Base-by-base conservation (phyloP, 192 early-diverging fungal genomes). In the Gryganskiella cystojenkinii region DNA sequence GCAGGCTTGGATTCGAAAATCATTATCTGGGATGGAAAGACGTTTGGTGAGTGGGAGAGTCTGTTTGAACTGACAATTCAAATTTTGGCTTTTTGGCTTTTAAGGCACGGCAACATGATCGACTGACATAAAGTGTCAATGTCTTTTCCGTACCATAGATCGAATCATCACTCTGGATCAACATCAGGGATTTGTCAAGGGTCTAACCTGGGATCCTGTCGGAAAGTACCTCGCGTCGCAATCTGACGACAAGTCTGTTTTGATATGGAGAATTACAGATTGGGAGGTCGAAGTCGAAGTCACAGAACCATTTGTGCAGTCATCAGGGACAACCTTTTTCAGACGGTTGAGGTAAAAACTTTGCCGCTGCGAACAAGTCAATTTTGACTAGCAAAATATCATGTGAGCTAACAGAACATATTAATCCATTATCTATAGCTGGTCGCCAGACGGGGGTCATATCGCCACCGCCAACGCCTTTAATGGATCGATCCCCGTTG, bases 361-460 rank as follows among this genome's bases (percentile, higher is more conserved):
- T 47, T 11, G 19, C 34, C 31, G 8, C 42, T 8, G 4, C 17
- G 7, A n/a, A n/a, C 15, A 22, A 14, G 11, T 20, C 22, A 13
- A 25, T 37, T 66, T 3, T n/a, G 0, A 19, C 27, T 24, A 2
- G 19, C 22, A 6, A 17, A 6, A n/a, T 7, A 1, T 19, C 3
- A 19, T 45, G 7, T 42, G 28, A 22, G 40, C 7, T 35, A 31
- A 2, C 35, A 9, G 7, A 33, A 52, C 22, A n/a, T 30, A 6
- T 56, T n/a, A 24, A 51, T 15, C 22, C n/a, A 31, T 14, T 11
- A 47, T 58, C 5, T 28, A 37, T 56, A 96, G 95, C 65, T 99
- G 96, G 96, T 91, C 94, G n/a, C 98, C 98, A 3, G 95, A 97
- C 61, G 98, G 98, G n/a, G 87, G 86, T n/a, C 92, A 88, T 70